Conservation (phyloP, 805 yeast genomes). For the Wickerhamiella vanderwaltii region DNA sequence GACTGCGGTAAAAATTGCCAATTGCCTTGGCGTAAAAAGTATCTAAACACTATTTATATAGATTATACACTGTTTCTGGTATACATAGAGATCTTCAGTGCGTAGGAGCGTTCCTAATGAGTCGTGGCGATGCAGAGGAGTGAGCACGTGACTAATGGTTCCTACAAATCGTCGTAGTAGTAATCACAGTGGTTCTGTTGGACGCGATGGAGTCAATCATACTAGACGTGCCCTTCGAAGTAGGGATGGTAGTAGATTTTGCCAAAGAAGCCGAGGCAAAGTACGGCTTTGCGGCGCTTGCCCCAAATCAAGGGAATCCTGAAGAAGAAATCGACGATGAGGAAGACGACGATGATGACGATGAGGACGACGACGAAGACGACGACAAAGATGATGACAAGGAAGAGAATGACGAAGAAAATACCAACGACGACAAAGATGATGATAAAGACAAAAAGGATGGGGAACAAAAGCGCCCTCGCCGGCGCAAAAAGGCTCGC, state of each 20-base stretch:
- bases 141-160: no score
- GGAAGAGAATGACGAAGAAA: constrained; percentile 34
- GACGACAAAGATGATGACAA: constrained; percentile 31
- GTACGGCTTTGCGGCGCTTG: constrained; percentile 65
- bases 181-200: no score
- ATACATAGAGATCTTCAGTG: no score
- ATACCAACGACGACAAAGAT: constrained; percentile 23
- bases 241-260: constrained; percentile 11
- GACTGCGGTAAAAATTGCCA: constrained; percentile 12
- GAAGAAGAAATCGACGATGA: constrained; percentile 43
- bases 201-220: constrained; percentile 8
- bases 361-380: constrained; percentile 29
- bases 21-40: constrained; percentile 12
- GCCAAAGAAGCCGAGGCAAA: constrained; percentile 60
- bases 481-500: background rate
- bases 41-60: no score
- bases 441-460: constrained; percentile 29
- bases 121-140: no score
- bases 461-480: no score
- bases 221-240: constrained; percentile 1
- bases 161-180: no score
- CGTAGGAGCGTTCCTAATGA: no score
- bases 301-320: constrained; percentile 51
- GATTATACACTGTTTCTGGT: no score
- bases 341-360: constrained; percentile 37